A percentile compares a stretch with the other conserved stretches of the same genome.
Conservation (phyloP, 1,284 basidiomycete genomes). For the Malassezia yamatoensis region DNA sequence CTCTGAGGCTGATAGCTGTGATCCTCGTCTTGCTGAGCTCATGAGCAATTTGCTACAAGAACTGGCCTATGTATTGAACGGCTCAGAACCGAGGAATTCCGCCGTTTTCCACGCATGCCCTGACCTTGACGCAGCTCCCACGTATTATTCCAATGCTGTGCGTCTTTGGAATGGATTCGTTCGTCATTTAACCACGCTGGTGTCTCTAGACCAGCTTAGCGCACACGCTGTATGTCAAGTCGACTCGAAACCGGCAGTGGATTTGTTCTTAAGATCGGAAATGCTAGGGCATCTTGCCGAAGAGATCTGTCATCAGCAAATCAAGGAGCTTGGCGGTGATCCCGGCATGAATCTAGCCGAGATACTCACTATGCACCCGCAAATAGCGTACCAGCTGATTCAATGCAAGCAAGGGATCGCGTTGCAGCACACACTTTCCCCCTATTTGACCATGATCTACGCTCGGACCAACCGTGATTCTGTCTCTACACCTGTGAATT, state of each 20-base stretch:
- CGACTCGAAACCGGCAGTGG: neutral
- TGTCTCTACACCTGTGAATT: neutral
- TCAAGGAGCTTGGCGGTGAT: neutral
- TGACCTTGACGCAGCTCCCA: neutral
- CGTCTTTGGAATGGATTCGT: slow-evolving; percentile 5
- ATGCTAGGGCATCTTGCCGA: neutral
- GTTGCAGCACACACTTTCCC: slow-evolving; percentile 1
- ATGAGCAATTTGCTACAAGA: slow-evolving; percentile 5
- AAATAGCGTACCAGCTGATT: neutral
- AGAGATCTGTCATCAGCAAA: neutral
- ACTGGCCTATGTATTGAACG: slow-evolving; percentile 9
- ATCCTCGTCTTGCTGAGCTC: slow-evolving; percentile 1
- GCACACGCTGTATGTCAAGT: neutral
- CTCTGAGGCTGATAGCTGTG: neutral
- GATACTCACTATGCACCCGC: neutral
- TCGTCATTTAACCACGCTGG: slow-evolving; percentile 2
- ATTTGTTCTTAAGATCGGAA: slow-evolving; percentile 7
- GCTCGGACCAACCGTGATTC: neutral
- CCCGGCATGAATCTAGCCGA: neutral
- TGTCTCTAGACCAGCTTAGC: slow-evolving; percentile 6
- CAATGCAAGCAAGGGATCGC: slow-evolving; percentile 7
- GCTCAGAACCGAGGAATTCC: neutral
- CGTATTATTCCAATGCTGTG: slow-evolving; percentile 1
- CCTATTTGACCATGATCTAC: slow-evolving; percentile 5
- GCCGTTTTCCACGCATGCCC: neutral